Evolutionary conservation across 2,329 filamentous ascomycete species (phyloP).

Genomic region (Hyphodiscus sp.): DNA sequence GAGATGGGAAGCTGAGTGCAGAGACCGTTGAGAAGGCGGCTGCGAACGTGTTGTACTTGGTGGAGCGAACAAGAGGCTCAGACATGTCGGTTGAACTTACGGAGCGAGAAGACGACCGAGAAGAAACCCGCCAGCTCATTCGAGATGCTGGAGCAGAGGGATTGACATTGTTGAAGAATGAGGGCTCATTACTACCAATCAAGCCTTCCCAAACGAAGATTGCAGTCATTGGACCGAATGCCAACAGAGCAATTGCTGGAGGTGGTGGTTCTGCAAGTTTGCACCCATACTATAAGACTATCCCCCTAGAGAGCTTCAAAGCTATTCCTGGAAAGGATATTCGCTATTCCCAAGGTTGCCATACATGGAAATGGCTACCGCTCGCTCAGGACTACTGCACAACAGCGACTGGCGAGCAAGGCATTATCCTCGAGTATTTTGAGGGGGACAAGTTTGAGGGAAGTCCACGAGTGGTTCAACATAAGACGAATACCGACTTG

Average conservation of each 20-base stretch:
- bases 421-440: conserved; percentile 60
- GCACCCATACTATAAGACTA: conserved; percentile 62
- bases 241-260: conserved; percentile 59
- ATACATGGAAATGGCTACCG: conserved; percentile 60
- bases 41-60: conserved; percentile 52
- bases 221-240: conserved; percentile 62
- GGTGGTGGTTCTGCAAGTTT: conserved; percentile 62
- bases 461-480: conserved; percentile 48
- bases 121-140: conserved; percentile 54
- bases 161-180: conserved; percentile 58
- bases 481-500: conserved; percentile 57
- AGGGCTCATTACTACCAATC: conserved; percentile 52
- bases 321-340: conserved; percentile 48
- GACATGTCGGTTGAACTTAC: conserved; percentile 50
- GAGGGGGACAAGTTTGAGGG: conserved; percentile 57
- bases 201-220: conserved; percentile 48
- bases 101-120: conserved; percentile 49
- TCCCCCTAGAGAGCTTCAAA: conserved; percentile 57
- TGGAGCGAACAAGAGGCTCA: conserved; percentile 55
- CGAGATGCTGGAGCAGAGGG: conserved; percentile 55
- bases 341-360: conserved; percentile 54
- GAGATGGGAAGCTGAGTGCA: conserved; percentile 41
- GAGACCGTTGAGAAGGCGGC: conserved; percentile 50
- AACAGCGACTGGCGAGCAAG: conserved; percentile 48
- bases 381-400: conserved; percentile 54